phyloP scores from a whole-genome alignment of 176 grass and related monocot genomes.

The Cenchrus purpureus region DNA sequence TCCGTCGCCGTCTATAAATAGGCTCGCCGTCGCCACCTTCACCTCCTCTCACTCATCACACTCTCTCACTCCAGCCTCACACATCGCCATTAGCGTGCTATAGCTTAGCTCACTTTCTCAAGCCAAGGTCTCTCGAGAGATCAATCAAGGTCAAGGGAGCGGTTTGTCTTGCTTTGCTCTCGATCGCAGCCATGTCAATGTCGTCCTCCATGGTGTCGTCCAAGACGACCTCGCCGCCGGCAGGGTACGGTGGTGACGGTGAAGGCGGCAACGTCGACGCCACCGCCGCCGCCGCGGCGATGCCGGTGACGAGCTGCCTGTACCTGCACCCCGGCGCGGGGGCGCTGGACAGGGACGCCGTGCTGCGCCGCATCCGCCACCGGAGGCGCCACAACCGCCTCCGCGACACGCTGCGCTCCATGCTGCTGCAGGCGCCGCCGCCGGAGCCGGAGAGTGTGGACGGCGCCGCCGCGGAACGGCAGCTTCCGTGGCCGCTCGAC shows the following conservation, averaged over 20 bases:
- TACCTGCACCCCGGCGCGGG: constrained; percentile 47
- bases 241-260: neutral
- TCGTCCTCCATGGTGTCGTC: constrained; percentile 49
- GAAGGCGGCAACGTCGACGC: neutral
- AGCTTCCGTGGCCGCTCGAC: constrained; percentile 46
- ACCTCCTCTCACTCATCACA: neutral
- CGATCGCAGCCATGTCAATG: constrained; percentile 61
- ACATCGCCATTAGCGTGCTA: neutral
- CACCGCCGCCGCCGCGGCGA: neutral
- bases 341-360: constrained; percentile 61
- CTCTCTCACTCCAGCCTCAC: neutral
- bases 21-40: neutral
- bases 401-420: constrained; percentile 39
- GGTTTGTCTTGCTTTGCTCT: neutral
- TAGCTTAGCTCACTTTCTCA: neutral
- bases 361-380: constrained; percentile 81
- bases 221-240: constrained; percentile 40
- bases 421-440: constrained; percentile 41
- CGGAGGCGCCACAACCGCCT: constrained; percentile 63
- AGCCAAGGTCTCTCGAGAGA: neutral
- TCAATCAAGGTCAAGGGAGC: neutral
- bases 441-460: constrained; percentile 11
- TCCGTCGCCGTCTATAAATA: constrained; percentile 41
- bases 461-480: constrained; percentile 44
- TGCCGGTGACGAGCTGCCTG: constrained; percentile 52